A percentile compares a stretch with the other conserved stretches of the same genome.
phyloP scores from a whole-genome alignment of 257 asterid genomes.

The Solanum pennellii region DNA sequence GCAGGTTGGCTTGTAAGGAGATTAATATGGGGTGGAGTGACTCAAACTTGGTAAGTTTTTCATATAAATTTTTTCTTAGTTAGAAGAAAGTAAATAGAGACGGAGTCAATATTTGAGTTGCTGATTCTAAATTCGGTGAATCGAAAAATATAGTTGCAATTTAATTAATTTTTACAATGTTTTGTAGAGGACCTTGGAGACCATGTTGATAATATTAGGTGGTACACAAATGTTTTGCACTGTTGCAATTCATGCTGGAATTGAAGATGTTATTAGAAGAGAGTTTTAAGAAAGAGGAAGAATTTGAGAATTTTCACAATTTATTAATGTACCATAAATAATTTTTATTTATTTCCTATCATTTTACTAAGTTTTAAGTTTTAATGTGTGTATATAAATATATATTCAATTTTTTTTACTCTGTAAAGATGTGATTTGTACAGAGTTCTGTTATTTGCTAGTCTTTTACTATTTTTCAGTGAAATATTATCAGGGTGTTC shows the following conservation, averaged over 20 bases:
- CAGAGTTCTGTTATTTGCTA: not conserved
- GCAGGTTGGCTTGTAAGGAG: conserved; percentile 92
- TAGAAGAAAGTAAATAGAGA: not conserved
- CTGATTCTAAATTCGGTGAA: not conserved
- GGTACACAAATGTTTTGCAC: conserved; percentile 70
- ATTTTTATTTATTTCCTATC: not conserved
- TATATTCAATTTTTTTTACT: not conserved
- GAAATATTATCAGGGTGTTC: not conserved
- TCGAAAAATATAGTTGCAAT: not conserved
- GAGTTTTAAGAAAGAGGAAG: not conserved
- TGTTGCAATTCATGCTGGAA: conserved; percentile 52
- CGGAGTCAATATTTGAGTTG: not conserved
- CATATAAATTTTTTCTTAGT: not conserved
- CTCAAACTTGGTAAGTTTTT: conserved; percentile 47
- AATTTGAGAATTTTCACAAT: not conserved
- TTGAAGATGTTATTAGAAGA: conserved; percentile 8
- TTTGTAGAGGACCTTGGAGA: conserved; percentile 70
- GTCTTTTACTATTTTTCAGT: rapidly evolving
- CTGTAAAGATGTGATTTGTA: not conserved
- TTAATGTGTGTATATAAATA: not conserved
- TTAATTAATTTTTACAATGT: not conserved
- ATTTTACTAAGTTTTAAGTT: not conserved
- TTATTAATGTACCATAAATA: not conserved
- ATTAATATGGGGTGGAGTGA: conserved; percentile 66
- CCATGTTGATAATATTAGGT: conserved; percentile 49